A percentile compares a stretch with the other conserved stretches of the same genome.
phyloP scores from a whole-genome alignment of 768 basidiomycete species.

The Tephrocybe sp. region DNA sequence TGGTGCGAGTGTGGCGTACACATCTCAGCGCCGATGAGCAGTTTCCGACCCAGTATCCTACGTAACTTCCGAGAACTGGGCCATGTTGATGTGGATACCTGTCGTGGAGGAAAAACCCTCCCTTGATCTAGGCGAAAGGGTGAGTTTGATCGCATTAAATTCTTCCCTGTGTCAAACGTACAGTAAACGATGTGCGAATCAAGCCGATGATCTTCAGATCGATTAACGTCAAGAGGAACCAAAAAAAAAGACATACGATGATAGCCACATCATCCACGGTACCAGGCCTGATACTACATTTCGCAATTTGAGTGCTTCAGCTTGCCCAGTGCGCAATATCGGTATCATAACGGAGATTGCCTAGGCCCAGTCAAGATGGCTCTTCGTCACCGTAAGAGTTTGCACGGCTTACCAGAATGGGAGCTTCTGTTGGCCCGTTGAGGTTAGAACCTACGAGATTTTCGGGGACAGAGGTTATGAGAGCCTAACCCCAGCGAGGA shows the following conservation, averaged over 20 bases:
- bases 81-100: conserved; percentile 60
- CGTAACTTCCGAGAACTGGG: conserved; percentile 41
- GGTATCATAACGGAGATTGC: conserved; percentile 30
- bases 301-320: conserved; percentile 44
- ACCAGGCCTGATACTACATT: conserved; percentile 61
- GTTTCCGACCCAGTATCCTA: conserved; percentile 41
- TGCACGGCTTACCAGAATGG: too few species aligned
- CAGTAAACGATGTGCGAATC: conserved; percentile 54
- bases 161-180: conserved; percentile 26
- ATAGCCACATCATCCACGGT: conserved; percentile 47
- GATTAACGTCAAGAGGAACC: not conserved
- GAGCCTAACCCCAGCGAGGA: too few species aligned
- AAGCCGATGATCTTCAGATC: conserved; percentile 26
- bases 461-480: too few species aligned
- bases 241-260: conserved; percentile 40
- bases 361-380: conserved; percentile 4
- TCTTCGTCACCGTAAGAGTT: too few species aligned
- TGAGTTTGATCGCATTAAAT: not conserved
- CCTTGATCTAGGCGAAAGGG: conserved; percentile 46
- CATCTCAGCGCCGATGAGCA: conserved; percentile 45
- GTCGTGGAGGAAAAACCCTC: conserved; percentile 61
- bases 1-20: conserved; percentile 49
- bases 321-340: conserved; percentile 53
- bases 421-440: too few species aligned
- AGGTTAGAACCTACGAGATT: too few species aligned